These are phyloP conservation scores for Cyberlindnera sargentensis DNA, from an alignment of 805 yeast genomes.

Conservation along the genomic window DNA sequence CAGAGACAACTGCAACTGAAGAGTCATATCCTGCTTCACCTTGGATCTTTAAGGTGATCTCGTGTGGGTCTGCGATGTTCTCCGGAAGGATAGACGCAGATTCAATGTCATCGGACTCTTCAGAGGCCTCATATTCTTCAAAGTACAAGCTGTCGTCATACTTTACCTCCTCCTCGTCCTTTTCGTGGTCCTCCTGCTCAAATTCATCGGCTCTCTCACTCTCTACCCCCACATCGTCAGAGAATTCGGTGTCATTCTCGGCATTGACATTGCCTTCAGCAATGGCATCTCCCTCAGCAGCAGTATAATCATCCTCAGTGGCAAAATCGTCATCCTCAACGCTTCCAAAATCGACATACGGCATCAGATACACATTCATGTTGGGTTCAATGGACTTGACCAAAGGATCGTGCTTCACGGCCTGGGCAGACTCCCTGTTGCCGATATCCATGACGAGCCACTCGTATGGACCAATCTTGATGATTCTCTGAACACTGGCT, in stretches of 20 bases:
- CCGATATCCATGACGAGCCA: conserved; percentile 2
- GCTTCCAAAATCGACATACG: neutral
- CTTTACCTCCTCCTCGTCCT: neutral
- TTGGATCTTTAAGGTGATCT: neutral
- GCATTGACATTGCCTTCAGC: no score
- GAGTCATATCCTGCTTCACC: neutral
- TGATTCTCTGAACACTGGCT: neutral
- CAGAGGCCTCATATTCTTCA: neutral
- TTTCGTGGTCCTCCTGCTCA: neutral
- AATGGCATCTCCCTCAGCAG: no score
- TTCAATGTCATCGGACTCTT: neutral
- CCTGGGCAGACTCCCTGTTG: neutral
- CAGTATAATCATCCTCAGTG: neutral
- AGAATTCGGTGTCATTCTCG: neutral
- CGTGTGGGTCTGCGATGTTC: neutral
- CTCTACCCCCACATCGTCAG: neutral
- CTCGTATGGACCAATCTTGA: neutral
- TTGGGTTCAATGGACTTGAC: neutral
- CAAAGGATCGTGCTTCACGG: neutral
- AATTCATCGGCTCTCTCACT: neutral
- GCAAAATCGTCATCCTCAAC: neutral
- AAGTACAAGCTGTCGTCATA: neutral
- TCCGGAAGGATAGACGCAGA: neutral
- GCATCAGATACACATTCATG: neutral
- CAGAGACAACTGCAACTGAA: neutral